Conservation (phyloP, 1,284 basidiomycete genomes). For the Pseudozyma sp. region DNA sequence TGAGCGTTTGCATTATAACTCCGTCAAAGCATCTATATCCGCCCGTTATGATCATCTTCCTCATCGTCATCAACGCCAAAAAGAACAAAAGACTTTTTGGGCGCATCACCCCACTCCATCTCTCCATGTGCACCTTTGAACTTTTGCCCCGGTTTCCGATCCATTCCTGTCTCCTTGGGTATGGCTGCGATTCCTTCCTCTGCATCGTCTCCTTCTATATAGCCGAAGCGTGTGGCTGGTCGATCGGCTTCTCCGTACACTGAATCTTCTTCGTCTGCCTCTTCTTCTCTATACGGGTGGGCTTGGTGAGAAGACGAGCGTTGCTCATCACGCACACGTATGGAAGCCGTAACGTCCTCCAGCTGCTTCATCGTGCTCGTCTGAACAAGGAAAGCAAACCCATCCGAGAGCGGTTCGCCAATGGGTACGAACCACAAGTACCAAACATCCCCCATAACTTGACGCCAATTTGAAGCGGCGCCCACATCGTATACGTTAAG, state of each 20-base stretch:
- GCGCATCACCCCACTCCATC: conserved; percentile 56
- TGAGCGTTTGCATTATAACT: neutral
- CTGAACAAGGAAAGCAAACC: conserved; percentile 45
- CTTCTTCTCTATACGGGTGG: neutral
- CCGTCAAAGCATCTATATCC: neutral
- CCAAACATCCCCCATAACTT: conserved; percentile 54
- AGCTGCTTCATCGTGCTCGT: conserved; percentile 42
- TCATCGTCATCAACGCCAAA: conserved; percentile 52
- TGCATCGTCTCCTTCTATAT: conserved; percentile 4
- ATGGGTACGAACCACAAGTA: conserved; percentile 58
- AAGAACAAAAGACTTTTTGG: conserved; percentile 49
- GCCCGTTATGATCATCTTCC: neutral
- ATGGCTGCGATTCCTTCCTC: neutral
- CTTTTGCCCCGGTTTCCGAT: conserved; percentile 26
- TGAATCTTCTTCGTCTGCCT: conserved; percentile 29
- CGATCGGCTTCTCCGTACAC: conserved; percentile 23
- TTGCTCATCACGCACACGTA: conserved; percentile 20
- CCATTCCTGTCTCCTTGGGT: conserved; percentile 17
- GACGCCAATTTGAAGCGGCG: conserved; percentile 45
- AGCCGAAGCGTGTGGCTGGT: conserved; percentile 25
- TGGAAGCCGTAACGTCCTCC: conserved; percentile 44
- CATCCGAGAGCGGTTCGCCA: conserved; percentile 52
- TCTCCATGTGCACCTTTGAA: conserved; percentile 51
- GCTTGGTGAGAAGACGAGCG: neutral
- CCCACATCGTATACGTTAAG: conserved; percentile 66